Evolutionary conservation across 805 yeast genomes (phyloP), one percentile per base, ranked within the genome.

Genomic region (Saccharomycopsis fibuligera): DNA sequence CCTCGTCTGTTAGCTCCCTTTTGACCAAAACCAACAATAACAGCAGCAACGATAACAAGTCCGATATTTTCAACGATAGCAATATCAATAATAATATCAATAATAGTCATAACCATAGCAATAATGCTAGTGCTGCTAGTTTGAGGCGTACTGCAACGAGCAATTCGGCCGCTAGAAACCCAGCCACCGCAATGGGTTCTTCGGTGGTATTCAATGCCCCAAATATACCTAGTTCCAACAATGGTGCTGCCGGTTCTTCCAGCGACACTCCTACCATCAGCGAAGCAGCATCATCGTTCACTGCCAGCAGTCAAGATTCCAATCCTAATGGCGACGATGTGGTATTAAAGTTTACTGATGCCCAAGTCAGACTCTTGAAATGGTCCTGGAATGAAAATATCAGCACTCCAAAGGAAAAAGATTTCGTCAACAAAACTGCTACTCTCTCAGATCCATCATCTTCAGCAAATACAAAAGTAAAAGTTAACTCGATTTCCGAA

Each of bases 311-410:
- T n/a, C 27, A 21, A 24, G 39, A 29, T 21, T n/a, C 41, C 41
- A 31, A 30, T 8, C 22, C 38, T 5, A 24, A 30, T n/a, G 16
- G 24, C 24, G 45, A 43, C 12, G 23, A 36, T 5, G 24, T 33
- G 14, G 40, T 47, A 3, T 30, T 53, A n/a, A 42, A 42, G 24
- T 46, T 53, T 10, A 41, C 50, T 14, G 48, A 48, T 16, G 44
- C 36, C 4, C 53, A 53, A 46, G 47, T 41, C 3, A 22, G 38
- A 23, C 47, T 53, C 8, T 30, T 53, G 22, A 53, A 48, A 42
- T 45, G 49, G 48, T 50, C 54, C 2, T 53, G 56, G 56, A 51
- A 45, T 25, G 54, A 51, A 33, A 49, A 41, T 31, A 30, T 51
- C 17, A n/a, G 24, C 4, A 16, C 41, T 14, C 44, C 44, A 22